Percentiles rank a stretch among this genome's conserved stretches.
These are phyloP conservation scores for Citrus trifoliata DNA, from an alignment of 345 rosid species.

Conservation along the genomic window DNA sequence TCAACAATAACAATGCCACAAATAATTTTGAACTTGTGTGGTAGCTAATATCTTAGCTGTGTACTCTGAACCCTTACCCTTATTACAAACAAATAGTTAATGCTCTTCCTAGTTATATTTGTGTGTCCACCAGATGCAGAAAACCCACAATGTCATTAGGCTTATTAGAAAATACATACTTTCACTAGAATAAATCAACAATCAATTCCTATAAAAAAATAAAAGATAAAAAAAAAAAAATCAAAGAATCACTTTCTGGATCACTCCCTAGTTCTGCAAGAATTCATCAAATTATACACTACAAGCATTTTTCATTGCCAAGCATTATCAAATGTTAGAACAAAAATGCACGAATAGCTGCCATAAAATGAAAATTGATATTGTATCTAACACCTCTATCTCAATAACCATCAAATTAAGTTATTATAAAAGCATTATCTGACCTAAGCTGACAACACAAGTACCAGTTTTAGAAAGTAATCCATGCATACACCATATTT, in stretches of 20 bases:
- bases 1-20: background rate
- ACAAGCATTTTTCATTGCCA: background rate
- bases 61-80: background rate
- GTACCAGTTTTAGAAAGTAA: background rate
- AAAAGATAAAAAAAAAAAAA: background rate
- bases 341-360: background rate
- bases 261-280: background rate
- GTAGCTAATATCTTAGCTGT: background rate
- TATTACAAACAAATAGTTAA: background rate
- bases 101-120: background rate
- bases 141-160: background rate
- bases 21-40: background rate
- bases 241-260: background rate
- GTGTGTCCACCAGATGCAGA: background rate
- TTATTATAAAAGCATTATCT: background rate
- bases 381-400: background rate
- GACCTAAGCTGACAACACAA: background rate
- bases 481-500: background rate
- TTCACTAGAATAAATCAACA: background rate
- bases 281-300: background rate
- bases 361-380: background rate
- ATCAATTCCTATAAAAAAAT: background rate
- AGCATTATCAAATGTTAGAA: background rate
- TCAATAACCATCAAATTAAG: background rate
- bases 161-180: background rate